Base-by-base conservation (phyloP, 2,329 filamentous ascomycete species). In the Exophiala sideris region DNA sequence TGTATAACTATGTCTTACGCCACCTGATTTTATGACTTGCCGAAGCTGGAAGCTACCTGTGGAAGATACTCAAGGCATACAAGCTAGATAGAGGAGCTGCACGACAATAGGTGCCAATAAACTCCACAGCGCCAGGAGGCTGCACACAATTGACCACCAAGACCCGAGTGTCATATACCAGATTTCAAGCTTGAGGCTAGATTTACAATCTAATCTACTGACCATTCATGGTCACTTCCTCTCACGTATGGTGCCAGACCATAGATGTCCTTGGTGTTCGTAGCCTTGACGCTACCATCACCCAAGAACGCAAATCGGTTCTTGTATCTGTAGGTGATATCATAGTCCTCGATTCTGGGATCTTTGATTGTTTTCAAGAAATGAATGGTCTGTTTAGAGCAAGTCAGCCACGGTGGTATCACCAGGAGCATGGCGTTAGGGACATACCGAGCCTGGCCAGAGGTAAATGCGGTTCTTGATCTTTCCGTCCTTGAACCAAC, bases 251-350 rank as follows among this genome's bases (percentile, higher is more conserved):
- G 48, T 6, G 36, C 42, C 21, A 50, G 18, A 4, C 48, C 48
- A 18, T n/a, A n/a, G 20, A 50, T 20, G 33, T 50, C 48, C 32
- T 49, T 49, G 10, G 39, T 54, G 11, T 42, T 6, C 20, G 20
- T 46, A 3, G 52, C 73, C 65, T 76, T 76, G 16, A 77, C 70
- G 56, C 75, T 70, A 33, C 75, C 75, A 65, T 76, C 69, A 20
- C 66, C 68, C 14, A 73, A 60, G 60, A 68, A 73, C 7, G 68
- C 70, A 57, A 71, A 74, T 6, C 68, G 63, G 58, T 73, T 74
- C 42, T 63, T 64, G 54, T 69, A 66, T 14, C 66, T 64, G 57
- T 70, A 70, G 40, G 61, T 58, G 44, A 70, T 66, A 12, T 68
- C 62, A 60, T 69, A 70, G 45, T 66, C 56, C 51, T 69, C 66